These are phyloP conservation scores for Thraustochytrium sp. DNA, from an alignment of 352 stramenopile genomes.

Conservation along the genomic window DNA sequence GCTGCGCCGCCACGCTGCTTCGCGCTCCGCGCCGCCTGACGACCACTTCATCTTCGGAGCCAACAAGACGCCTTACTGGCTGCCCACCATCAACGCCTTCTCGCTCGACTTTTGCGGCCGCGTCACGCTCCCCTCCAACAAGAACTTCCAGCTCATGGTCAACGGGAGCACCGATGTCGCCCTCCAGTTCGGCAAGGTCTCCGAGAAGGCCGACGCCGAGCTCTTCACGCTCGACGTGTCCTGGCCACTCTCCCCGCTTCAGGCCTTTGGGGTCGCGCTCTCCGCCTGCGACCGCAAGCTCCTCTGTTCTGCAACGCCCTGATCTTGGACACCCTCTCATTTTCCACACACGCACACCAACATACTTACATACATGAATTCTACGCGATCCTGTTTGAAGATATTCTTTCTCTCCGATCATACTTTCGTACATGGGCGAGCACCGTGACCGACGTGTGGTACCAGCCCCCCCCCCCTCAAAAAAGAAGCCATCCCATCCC, in stretches of 20 bases:
- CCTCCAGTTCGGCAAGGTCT: conserved; percentile 82
- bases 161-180: not conserved
- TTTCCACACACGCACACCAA: too few species aligned
- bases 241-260: conserved; percentile 49
- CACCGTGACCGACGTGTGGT: too few species aligned
- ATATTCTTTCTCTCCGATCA: too few species aligned
- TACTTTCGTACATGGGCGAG: too few species aligned
- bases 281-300: conserved; percentile 52
- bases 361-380: not conserved
- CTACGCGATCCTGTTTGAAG: too few species aligned
- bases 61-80: conserved; percentile 41
- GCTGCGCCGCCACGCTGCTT: not conserved
- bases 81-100: conserved; percentile 36
- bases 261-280: conserved; percentile 56
- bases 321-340: too few species aligned
- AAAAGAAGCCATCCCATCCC: too few species aligned
- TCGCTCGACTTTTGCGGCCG: conserved; percentile 42
- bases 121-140: conserved; percentile 43
- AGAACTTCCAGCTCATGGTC: conserved; percentile 54
- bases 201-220: conserved; percentile 54
- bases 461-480: too few species aligned
- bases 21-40: not conserved
- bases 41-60: conserved; percentile 49
- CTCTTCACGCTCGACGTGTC: conserved; percentile 51
- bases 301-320: not conserved